These are phyloP conservation scores for Kodamaea fukazawae DNA, from an alignment of 805 yeast species.

Conservation along the genomic window DNA sequence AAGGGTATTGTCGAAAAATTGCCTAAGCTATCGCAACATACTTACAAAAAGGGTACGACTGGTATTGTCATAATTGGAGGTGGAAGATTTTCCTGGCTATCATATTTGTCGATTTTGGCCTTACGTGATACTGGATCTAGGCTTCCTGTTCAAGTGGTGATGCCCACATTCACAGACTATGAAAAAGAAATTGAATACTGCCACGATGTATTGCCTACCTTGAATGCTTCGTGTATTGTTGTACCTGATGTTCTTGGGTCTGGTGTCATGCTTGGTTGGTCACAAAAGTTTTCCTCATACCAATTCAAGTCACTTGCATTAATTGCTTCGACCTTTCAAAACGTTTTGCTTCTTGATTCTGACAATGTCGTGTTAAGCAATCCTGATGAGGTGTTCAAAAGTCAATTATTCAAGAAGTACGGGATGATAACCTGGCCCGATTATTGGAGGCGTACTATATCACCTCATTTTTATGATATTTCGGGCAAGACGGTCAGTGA, in stretches of 20 bases:
- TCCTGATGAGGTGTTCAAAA: slow-evolving; percentile 30
- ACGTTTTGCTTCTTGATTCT: slow-evolving; percentile 33
- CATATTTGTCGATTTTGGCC: slow-evolving; percentile 30
- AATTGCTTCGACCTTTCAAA: slow-evolving; percentile 33
- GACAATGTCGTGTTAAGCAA: slow-evolving; percentile 30
- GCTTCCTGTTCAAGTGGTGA: slow-evolving; percentile 38
- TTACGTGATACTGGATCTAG: slow-evolving; percentile 37
- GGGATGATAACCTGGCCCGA: slow-evolving; percentile 46
- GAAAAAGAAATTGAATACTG: slow-evolving; percentile 30
- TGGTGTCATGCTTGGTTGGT: slow-evolving; percentile 38
- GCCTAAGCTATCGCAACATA: slow-evolving; percentile 19
- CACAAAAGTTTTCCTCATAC: slow-evolving; percentile 53
- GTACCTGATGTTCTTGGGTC: slow-evolving; percentile 46
- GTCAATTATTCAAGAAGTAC: slow-evolving; percentile 25
- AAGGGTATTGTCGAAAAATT: slow-evolving; percentile 17
- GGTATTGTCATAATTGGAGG: slow-evolving; percentile 40
- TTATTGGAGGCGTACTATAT: slow-evolving; percentile 38
- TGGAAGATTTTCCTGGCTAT: slow-evolving; percentile 33
- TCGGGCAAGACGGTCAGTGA: slow-evolving; percentile 32
- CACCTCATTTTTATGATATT: slow-evolving; percentile 36
- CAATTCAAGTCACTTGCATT: slow-evolving; percentile 64
- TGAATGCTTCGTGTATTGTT: slow-evolving; percentile 67
- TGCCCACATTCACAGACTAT: slow-evolving; percentile 34
- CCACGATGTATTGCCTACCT: slow-evolving; percentile 54
- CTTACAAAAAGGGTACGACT: slow-evolving; percentile 21